Conservation (phyloP, 2,329 filamentous ascomycete genomes). For the Phialophora verrucosa region DNA sequence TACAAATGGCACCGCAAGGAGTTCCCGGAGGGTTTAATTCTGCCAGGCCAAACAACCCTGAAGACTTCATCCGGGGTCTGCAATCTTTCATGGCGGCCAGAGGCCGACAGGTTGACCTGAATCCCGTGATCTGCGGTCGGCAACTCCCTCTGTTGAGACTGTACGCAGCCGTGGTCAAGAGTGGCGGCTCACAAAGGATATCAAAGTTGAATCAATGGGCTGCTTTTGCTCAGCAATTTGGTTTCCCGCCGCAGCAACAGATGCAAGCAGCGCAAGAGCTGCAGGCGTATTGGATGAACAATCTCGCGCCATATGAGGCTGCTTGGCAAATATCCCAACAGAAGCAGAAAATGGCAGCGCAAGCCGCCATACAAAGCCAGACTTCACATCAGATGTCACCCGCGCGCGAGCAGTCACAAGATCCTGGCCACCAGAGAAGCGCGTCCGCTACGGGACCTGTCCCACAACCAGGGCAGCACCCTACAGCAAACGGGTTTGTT, state of each 20-base stretch:
- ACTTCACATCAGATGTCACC: conserved; percentile 48
- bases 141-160: conserved; percentile 76
- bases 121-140: conserved; percentile 75
- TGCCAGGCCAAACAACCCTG: conserved; percentile 54
- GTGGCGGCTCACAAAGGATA: conserved; percentile 77
- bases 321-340: conserved; percentile 53
- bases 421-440: conserved; percentile 36
- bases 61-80: conserved; percentile 77
- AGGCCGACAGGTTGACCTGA: conserved; percentile 73
- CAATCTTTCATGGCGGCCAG: conserved; percentile 77
- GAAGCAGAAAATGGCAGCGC: conserved; percentile 49
- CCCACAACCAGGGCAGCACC: conserved; percentile 25
- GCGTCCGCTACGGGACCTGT: conserved; percentile 41
- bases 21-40: conserved; percentile 27
- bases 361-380: conserved; percentile 49
- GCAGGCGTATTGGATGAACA: conserved; percentile 74
- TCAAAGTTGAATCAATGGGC: conserved; percentile 74
- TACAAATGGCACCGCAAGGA: conserved; percentile 33
- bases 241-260: conserved; percentile 65
- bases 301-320: conserved; percentile 74
- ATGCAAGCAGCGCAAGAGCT: conserved; percentile 73
- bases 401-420: conserved; percentile 44
- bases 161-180: conserved; percentile 77
- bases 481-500: conserved; percentile 48
- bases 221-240: conserved; percentile 68